phyloP scores from a whole-genome alignment of 257 asterid species.

The Plantago elongata region DNA sequence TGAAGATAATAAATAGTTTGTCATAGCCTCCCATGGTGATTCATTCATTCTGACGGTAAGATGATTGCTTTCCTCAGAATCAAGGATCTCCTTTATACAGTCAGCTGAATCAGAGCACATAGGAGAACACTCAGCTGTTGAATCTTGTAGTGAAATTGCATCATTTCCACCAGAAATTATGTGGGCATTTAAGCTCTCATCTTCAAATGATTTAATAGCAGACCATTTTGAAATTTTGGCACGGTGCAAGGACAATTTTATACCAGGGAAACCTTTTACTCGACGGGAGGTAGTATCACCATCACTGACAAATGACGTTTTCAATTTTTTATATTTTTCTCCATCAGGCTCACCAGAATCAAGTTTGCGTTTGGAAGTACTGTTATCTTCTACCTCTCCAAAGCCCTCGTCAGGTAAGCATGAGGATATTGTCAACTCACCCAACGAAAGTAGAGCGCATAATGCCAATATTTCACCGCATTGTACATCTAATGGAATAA shows the following conservation, averaged over 20 bases:
- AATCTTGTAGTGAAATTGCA: conserved; percentile 21
- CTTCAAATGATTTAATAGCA: conserved; percentile 46
- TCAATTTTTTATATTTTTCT: conserved; percentile 46
- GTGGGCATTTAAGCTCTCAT: conserved; percentile 22
- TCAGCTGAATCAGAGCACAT: conserved; percentile 31
- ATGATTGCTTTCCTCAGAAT: conserved; percentile 29
- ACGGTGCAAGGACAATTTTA: conserved; percentile 53
- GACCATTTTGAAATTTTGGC: conserved; percentile 47
- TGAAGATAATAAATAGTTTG: conserved; percentile 47
- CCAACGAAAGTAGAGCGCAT: conserved; percentile 64
- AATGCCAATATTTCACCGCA: conserved; percentile 78
- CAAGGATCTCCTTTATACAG: conserved; percentile 31
- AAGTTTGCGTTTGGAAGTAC: conserved; percentile 57
- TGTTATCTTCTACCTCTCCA: conserved; percentile 89
- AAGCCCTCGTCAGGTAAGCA: conserved; percentile 80
- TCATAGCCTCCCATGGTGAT: conserved; percentile 86
- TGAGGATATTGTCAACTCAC: conserved; percentile 59
- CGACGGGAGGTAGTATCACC: conserved; percentile 76
- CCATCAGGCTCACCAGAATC: conserved; percentile 41
- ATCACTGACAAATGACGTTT: conserved; percentile 53
- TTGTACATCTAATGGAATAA: conserved; percentile 67
- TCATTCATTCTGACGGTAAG: conserved; percentile 29
- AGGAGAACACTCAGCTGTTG: conserved; percentile 22
- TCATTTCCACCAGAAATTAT: conserved; percentile 26
- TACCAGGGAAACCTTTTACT: conserved; percentile 91